phyloP scores from a whole-genome alignment of 2,329 filamentous ascomycete species.

The Trichoderma sp. region DNA sequence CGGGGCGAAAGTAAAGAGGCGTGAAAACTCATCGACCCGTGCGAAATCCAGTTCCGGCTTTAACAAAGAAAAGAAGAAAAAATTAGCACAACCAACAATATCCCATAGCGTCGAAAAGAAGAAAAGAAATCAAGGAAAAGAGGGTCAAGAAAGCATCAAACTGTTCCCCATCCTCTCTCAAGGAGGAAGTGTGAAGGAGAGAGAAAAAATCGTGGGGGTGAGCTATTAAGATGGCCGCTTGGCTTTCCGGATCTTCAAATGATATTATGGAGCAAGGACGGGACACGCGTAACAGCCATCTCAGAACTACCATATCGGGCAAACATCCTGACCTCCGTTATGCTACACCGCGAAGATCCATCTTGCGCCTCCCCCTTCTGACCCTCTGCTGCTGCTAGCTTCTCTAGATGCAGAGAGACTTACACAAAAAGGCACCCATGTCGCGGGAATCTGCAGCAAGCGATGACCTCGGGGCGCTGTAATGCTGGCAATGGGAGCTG shows the following conservation, averaged over 20 bases:
- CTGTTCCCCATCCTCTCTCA: background rate
- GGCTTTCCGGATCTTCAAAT: constrained; percentile 14
- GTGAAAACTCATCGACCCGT: background rate
- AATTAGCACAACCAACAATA: background rate
- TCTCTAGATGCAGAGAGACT: background rate
- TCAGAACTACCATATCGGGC: background rate
- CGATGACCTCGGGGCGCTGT: background rate
- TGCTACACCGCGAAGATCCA: constrained; percentile 7
- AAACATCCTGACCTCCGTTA: background rate
- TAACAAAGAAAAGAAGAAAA: background rate
- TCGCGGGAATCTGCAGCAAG: constrained; percentile 5
- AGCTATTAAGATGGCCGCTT: constrained; percentile 1
- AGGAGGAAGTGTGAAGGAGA: constrained; percentile 27
- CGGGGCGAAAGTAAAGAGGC: background rate
- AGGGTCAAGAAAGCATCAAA: constrained; percentile 24
- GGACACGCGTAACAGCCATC: background rate
- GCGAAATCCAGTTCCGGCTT: constrained; percentile 13
- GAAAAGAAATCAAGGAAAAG: background rate
- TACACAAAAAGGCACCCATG: background rate
- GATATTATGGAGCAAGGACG: background rate
- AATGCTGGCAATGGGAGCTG: background rate
- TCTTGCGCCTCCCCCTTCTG: constrained; percentile 11
- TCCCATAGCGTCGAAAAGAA: background rate
- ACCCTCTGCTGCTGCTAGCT: background rate
- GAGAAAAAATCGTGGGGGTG: constrained; percentile 26